A percentile compares a stretch with the other conserved stretches of the same genome.
Conservation (phyloP, 768 basidiomycete genomes). For the Kwoniella newhampshirensis region DNA sequence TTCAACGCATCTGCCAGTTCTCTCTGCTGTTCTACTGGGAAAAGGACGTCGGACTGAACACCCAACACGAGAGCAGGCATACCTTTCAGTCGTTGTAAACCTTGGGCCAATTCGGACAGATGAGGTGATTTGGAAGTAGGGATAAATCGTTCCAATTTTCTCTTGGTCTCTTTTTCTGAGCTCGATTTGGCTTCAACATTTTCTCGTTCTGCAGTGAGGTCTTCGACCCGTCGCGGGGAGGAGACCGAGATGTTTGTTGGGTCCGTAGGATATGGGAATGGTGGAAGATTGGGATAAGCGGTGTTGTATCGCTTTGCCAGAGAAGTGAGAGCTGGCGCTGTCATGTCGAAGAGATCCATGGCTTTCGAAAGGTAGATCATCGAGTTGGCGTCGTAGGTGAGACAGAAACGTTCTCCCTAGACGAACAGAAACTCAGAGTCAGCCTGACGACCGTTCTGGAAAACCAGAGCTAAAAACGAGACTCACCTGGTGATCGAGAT, state of each 20-base stretch:
- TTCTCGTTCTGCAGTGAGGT: conserved; percentile 48
- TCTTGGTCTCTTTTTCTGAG: conserved; percentile 24
- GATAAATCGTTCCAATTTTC: conserved; percentile 50
- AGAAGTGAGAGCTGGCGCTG: conserved; percentile 67
- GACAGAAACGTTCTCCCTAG: conserved; percentile 90
- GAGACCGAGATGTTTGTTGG: conserved; percentile 34
- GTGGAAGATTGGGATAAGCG: conserved; percentile 38
- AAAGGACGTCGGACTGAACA: conserved; percentile 93
- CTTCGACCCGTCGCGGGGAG: conserved; percentile 26
- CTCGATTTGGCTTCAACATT: conserved; percentile 3
- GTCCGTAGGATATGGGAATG: conserved; percentile 49
- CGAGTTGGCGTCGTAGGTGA: conserved; percentile 98
- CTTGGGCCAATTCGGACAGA: conserved; percentile 71
- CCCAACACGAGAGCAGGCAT: conserved; percentile 86
- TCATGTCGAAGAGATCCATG: conserved; percentile 99
- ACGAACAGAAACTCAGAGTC: not conserved
- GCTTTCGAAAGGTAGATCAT: conserved; percentile 98
- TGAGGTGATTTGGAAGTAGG: conserved; percentile 61
- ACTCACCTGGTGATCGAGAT: conserved; percentile 81
- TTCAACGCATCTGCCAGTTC: conserved; percentile 90
- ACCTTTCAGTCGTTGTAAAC: conserved; percentile 69
- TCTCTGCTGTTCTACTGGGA: conserved; percentile 94
- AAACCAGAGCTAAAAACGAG: too few relatives aligned
- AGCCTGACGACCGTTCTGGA: too few relatives aligned
- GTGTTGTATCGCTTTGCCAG: conserved; percentile 57